phyloP scores from a whole-genome alignment of 768 basidiomycete genomes.

The Boletus sp. region DNA sequence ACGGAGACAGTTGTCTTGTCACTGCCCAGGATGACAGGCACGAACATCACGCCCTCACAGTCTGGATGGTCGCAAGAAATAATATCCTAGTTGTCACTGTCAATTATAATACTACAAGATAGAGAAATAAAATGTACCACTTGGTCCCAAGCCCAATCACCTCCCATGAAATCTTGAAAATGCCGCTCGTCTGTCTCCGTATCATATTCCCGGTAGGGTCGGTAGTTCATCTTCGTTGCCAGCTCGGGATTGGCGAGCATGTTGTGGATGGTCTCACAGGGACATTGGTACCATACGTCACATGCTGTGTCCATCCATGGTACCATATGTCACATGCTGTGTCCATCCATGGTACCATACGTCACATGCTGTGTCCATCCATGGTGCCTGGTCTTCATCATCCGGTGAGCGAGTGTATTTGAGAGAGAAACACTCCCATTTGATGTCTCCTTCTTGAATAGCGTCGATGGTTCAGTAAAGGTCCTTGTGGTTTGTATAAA shows the following conservation, averaged over 20 bases:
- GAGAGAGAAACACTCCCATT: not conserved
- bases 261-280: not conserved
- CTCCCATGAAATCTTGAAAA: not conserved
- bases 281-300: not conserved
- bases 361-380: not conserved
- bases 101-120: not conserved
- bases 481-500: not conserved
- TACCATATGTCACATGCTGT: not conserved
- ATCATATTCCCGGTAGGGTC: not conserved
- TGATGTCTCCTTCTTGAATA: not conserved
- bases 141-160: slow-evolving; percentile 7
- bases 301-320: not conserved
- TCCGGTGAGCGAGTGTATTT: not conserved
- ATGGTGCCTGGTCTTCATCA: not conserved
- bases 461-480: not conserved
- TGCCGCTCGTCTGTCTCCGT: not conserved
- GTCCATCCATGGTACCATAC: not conserved
- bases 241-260: not conserved
- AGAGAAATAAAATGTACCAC: not conserved
- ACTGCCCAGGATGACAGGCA: not conserved
- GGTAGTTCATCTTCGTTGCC: not conserved
- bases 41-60: not conserved
- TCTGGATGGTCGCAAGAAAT: not conserved
- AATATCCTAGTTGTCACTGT: not conserved
- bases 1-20: not conserved